These are phyloP conservation scores for Debaryomycetaceae sp. DNA, from an alignment of 1,139 yeast species.

Conservation along the genomic window DNA sequence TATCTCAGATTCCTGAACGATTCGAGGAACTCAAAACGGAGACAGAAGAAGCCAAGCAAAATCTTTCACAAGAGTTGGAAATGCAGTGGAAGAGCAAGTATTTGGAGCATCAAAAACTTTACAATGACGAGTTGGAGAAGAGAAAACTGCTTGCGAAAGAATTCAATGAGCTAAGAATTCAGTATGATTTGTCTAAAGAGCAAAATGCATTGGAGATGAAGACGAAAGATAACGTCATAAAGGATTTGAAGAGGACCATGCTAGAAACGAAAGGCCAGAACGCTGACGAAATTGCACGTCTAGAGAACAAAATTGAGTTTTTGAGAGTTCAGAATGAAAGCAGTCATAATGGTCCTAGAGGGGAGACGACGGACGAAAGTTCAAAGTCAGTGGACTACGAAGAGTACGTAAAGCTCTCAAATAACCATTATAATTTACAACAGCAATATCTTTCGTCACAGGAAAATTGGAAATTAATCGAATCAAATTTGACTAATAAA, in stretches of 20 bases:
- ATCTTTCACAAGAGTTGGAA: constrained; percentile 17
- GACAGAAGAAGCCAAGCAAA: constrained; percentile 13
- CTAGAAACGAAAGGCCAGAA: constrained; percentile 33
- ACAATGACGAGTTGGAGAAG: constrained; percentile 32
- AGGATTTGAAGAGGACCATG: constrained; percentile 25
- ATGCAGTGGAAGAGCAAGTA: constrained; percentile 40
- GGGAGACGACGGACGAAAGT: constrained; percentile 11
- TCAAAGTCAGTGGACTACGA: constrained; percentile 20
- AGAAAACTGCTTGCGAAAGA: constrained; percentile 28
- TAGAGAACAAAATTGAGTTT: constrained; percentile 48
- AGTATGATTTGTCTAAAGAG: constrained; percentile 37
- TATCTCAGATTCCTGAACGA: constrained; percentile 23
- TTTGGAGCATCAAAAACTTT: constrained; percentile 29
- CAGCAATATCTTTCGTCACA: constrained; percentile 64
- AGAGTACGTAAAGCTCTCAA: constrained; percentile 40
- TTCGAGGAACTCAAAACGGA: constrained; percentile 13
- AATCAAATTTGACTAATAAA: constrained; percentile 47
- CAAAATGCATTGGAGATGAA: constrained; percentile 34
- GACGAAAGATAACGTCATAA: constrained; percentile 25
- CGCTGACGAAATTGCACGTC: constrained; percentile 43
- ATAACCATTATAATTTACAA: constrained; percentile 52
- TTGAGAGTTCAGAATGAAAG: constrained; percentile 30
- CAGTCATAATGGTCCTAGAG: background rate
- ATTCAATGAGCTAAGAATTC: constrained; percentile 37
- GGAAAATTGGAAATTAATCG: constrained; percentile 65